Base-by-base conservation (phyloP, 805 yeast genomes). In the Diddensiella transvaalensis region DNA sequence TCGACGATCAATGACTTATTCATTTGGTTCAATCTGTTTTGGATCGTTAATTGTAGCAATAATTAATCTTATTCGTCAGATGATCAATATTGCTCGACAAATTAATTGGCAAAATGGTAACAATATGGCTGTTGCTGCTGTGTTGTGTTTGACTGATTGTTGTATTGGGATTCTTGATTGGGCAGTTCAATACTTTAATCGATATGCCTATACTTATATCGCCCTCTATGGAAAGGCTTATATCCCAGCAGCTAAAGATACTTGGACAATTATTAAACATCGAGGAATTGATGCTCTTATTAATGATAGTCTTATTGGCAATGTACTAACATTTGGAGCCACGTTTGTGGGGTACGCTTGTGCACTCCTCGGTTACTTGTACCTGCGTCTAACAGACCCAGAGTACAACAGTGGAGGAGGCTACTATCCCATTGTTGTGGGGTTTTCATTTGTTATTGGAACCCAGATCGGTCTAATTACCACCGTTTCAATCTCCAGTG, bases 21-120 rank as follows among this genome's bases (percentile, higher is more conserved):
- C 95, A 6, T 84, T 89, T 60, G 97, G 98, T 1, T 85, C 96
- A 2, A 83, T 90, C 47, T 85, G 95, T 63, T 85, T 87, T 61
- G 96, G 96, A 0, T 83, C 88, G 1, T 65, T 85, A 60, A 75
- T 85, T 62, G 85, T 85, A 35, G 79, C 87, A 0, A 53, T 87
- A 22, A 75, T 88, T 53, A 91, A 87, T 60, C 73, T 87, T 13
- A 53, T 85, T 39, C 76, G 80, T 52, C 82, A 79, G 44, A 60
- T 78, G 3, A 60, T 87, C 36, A 71, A 74, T 17, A 63, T 80
- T 19, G 60, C 80, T 42, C 77, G 80, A 60, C 77, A 75, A 45
- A 71, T 73, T 53, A 75, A 80, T 22, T 73, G 77, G 22, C 70
- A 69, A 26, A 75, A 75, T 26, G 80, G 80, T 30, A 77, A 78